A percentile compares a stretch with the other conserved stretches of the same genome.
Conservation (phyloP, 495 filamentous ascomycete genomes). For the Xylaria nigripes region DNA sequence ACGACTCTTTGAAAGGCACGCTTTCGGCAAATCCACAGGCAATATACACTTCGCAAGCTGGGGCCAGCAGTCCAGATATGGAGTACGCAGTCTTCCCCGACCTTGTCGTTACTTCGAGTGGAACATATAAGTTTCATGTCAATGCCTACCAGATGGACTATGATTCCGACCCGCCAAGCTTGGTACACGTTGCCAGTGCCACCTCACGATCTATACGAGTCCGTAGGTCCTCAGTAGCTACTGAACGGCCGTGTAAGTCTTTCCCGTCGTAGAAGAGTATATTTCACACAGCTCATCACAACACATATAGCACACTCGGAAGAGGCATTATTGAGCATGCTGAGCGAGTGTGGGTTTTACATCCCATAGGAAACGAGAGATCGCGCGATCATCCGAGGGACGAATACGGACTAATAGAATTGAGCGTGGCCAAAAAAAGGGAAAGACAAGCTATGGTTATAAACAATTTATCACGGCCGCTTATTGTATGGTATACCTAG, state of each 20-base stretch:
- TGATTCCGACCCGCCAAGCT: background rate
- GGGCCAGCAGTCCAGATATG: background rate
- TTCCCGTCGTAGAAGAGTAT: background rate
- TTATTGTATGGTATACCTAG: background rate
- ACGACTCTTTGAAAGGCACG: background rate
- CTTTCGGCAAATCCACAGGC: background rate
- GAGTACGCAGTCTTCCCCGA: conserved; percentile 10
- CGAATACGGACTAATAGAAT: background rate
- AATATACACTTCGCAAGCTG: background rate
- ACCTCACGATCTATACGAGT: background rate
- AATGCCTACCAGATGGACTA: conserved; percentile 7
- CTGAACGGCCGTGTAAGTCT: conserved; percentile 4
- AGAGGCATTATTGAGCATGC: background rate
- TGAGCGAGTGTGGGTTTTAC: background rate
- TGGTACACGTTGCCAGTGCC: background rate
- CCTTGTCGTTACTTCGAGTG: background rate
- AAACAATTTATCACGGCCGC: background rate
- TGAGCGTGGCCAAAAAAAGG: background rate
- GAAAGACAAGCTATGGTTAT: background rate
- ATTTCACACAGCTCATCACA: background rate
- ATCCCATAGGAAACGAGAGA: background rate
- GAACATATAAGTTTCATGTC: conserved; percentile 2
- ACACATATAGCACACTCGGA: conserved; percentile 2
- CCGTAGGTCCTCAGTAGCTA: background rate
- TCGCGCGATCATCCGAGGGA: background rate